phyloP scores from a whole-genome alignment of 495 filamentous ascomycete genomes.

The Talaromyces ruber region DNA sequence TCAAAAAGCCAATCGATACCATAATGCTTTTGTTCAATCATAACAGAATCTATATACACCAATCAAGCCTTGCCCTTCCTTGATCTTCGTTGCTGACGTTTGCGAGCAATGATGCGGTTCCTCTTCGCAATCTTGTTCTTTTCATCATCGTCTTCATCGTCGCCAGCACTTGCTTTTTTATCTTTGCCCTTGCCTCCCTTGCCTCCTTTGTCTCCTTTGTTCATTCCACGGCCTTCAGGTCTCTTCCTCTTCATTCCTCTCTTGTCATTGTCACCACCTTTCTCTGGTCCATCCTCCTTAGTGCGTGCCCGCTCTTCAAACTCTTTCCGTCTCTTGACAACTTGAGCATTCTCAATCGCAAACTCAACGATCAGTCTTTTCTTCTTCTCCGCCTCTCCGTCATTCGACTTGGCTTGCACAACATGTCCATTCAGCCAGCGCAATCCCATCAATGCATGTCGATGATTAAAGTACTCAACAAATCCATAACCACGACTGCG shows the following conservation, averaged over 20 bases:
- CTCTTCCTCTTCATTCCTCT: constrained; percentile 35
- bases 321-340: constrained; percentile 70
- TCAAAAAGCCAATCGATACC: background rate
- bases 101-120: constrained; percentile 59
- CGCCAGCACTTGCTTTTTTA: constrained; percentile 12
- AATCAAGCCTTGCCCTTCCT: constrained; percentile 34
- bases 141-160: constrained; percentile 24
- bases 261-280: constrained; percentile 10
- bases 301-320: constrained; percentile 51
- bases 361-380: constrained; percentile 91
- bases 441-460: constrained; percentile 91
- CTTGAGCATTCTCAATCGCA: constrained; percentile 95
- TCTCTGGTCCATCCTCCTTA: constrained; percentile 20
- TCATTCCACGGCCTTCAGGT: constrained; percentile 19
- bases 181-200: constrained; percentile 10
- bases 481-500: constrained; percentile 92
- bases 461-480: constrained; percentile 91
- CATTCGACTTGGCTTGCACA: constrained; percentile 30
- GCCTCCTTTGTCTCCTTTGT: constrained; percentile 4
- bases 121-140: constrained; percentile 51
- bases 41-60: background rate
- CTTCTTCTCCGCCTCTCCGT: constrained; percentile 48
- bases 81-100: constrained; percentile 49
- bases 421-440: constrained; percentile 86
- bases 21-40: background rate